Evolutionary conservation across 1,284 basidiomycete genomes (phyloP).

Genomic region (Sporisorium graminicola): DNA sequence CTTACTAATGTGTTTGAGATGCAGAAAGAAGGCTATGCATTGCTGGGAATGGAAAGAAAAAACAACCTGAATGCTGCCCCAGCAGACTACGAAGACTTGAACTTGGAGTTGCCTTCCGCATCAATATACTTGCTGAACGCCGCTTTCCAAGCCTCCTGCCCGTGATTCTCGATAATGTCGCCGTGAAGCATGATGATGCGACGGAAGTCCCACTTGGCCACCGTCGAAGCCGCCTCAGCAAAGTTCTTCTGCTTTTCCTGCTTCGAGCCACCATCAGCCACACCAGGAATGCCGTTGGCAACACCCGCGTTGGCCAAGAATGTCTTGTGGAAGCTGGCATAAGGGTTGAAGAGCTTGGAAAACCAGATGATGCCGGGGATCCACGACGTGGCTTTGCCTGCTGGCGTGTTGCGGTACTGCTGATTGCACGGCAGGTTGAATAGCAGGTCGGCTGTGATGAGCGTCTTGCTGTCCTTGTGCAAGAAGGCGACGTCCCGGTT

Average conservation of each 20-base stretch:
- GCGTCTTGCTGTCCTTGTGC: slow-evolving; percentile 81
- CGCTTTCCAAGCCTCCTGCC: slow-evolving; percentile 77
- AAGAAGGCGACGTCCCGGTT: slow-evolving; percentile 92
- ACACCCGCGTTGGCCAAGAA: slow-evolving; percentile 53
- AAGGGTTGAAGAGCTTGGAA: slow-evolving; percentile 47
- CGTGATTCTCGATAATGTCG: slow-evolving; percentile 84
- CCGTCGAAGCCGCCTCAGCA: slow-evolving; percentile 75
- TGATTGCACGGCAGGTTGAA: slow-evolving; percentile 89
- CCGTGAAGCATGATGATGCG: slow-evolving; percentile 93
- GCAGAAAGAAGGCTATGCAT: neutral
- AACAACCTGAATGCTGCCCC: neutral
- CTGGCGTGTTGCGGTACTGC: slow-evolving; percentile 72
- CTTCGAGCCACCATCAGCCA: slow-evolving; percentile 68
- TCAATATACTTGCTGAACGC: slow-evolving; percentile 55
- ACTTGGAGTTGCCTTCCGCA: slow-evolving; percentile 49
- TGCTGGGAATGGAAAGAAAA: neutral
- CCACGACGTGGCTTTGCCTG: slow-evolving; percentile 46
- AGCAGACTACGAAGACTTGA: slow-evolving; percentile 28
- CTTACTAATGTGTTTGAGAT: neutral
- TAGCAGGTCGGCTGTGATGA: slow-evolving; percentile 88
- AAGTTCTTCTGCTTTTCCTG: slow-evolving; percentile 54
- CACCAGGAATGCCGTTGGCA: slow-evolving; percentile 34
- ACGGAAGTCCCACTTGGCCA: slow-evolving; percentile 86
- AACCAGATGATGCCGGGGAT: slow-evolving; percentile 57
- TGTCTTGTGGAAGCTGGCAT: slow-evolving; percentile 40